Base-by-base conservation (phyloP, 2,329 filamentous ascomycete genomes). In the Penicillium sp. region DNA sequence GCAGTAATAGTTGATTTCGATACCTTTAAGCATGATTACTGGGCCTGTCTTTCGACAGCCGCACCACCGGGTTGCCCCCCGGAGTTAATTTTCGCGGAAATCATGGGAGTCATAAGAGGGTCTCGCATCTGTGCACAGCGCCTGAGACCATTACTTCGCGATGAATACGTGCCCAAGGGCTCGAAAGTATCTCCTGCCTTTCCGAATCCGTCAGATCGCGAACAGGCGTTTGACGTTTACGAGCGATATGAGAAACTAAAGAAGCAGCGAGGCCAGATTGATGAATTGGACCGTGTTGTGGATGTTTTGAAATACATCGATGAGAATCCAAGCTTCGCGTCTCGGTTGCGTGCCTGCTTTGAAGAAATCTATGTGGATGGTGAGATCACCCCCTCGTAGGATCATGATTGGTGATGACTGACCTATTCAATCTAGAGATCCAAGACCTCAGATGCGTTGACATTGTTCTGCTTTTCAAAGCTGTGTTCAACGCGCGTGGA, bases 101-200 rank as follows among this genome's bases (percentile, higher is more conserved):
- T 71, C 5, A 69, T 71, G 60, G 66, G 66, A 19, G 60, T 69
- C 1, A 66, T 71, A 8, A 69, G 70, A 43, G 68, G 67, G 10
- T 69, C 63, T 2, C 48, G 47, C 16, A 54, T 49, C 1, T 60
- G 46, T 3, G 53, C 54, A 3, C 54, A 58, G 26, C 49, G 49
- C 10, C 47, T 71, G n/a, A 28, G 23, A 21, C 45, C 66, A 1
- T 48, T 71, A 2, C 26, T 37, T 1, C 55, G 56, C 11, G 44
- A 56, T 1, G 61, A 66, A n/a, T 71, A 69, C 34, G 36, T 66
- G 6, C 28, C 36, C 5, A 59, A 40, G 42, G 61, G 60, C 19
- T 52, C 45, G 18, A 59, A 64, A 13, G 28, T 57, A 18, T 62
- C 63, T 9, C 68, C 66, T 26, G 54, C 61, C 1, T 69, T 71